A percentile compares a stretch with the other conserved stretches of the same genome.
Conservation (phyloP, 1,284 basidiomycete species). For the Microbotryum silenes-acaulis region DNA sequence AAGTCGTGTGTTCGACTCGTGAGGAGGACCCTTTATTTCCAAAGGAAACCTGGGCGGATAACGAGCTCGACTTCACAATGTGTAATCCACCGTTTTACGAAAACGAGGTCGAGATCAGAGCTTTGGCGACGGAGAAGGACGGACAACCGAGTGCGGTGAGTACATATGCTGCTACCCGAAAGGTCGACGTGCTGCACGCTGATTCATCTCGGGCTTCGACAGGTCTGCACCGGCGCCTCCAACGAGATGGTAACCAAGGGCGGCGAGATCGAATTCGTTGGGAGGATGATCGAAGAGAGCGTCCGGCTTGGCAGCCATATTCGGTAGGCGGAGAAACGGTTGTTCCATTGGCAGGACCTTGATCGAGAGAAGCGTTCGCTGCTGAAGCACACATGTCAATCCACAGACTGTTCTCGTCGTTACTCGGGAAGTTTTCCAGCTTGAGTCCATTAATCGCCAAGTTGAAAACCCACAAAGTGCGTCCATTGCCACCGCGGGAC, state of each 20-base stretch:
- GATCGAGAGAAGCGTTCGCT: too few species aligned
- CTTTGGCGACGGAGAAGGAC: constrained; percentile 57
- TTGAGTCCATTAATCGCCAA: too few species aligned
- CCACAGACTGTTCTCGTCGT: too few species aligned
- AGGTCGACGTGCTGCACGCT: constrained; percentile 2
- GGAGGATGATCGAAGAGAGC: constrained; percentile 69
- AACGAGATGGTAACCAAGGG: constrained; percentile 80
- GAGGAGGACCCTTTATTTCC: constrained; percentile 18
- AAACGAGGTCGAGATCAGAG: constrained; percentile 58
- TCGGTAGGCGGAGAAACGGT: constrained; percentile 41
- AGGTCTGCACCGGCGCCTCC: constrained; percentile 73
- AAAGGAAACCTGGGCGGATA: too few species aligned
- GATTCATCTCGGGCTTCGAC: background rate
- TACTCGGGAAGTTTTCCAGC: too few species aligned
- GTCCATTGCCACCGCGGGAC: too few species aligned
- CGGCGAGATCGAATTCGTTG: constrained; percentile 74
- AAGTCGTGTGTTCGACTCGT: constrained; percentile 37
- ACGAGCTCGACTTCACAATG: constrained; percentile 64
- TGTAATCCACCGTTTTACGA: constrained; percentile 94
- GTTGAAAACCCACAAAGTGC: too few species aligned
- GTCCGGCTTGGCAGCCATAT: constrained; percentile 47
- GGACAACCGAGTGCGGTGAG: constrained; percentile 58
- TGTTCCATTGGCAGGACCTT: too few species aligned
- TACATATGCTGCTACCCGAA: constrained; percentile 8
- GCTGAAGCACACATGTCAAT: too few species aligned